Conservation (phyloP, 805 yeast genomes). For the Kluyveromyces aestuarii region DNA sequence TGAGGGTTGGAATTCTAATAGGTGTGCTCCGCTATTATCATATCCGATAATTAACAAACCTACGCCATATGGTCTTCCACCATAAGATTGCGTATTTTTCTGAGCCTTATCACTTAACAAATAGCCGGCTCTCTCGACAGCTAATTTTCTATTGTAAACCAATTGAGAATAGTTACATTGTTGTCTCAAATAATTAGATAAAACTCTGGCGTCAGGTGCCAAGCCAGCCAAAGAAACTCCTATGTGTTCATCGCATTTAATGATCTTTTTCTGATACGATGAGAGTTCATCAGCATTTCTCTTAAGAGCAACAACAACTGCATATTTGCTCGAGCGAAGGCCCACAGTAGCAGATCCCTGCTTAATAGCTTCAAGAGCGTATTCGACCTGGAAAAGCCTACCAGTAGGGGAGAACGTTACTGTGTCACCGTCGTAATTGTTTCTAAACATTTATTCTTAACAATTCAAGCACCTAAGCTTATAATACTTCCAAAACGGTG, state of each 20-base stretch:
- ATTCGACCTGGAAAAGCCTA: slow-evolving; percentile 94
- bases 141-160: slow-evolving; percentile 78
- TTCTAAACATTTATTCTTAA: slow-evolving; percentile 58
- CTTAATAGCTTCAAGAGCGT: slow-evolving; percentile 94
- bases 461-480: background rate
- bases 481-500: too few relatives aligned
- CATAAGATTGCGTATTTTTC: slow-evolving; percentile 89
- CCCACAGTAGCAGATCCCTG: slow-evolving; percentile 98
- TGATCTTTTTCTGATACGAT: slow-evolving; percentile 88
- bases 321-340: slow-evolving; percentile 73
- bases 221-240: slow-evolving; percentile 95
- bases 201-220: slow-evolving; percentile 96
- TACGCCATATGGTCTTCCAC: slow-evolving; percentile 97
- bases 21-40: slow-evolving; percentile 91
- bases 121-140: slow-evolving; percentile 73
- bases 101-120: slow-evolving; percentile 95
- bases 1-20: slow-evolving; percentile 91
- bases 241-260: slow-evolving; percentile 85
- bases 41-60: slow-evolving; percentile 84
- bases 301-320: slow-evolving; percentile 87
- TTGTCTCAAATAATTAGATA: slow-evolving; percentile 80
- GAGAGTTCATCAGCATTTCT: slow-evolving; percentile 97
- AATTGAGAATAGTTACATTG: slow-evolving; percentile 84
- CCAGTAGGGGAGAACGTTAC: slow-evolving; percentile 99
- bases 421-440: slow-evolving; percentile 96